Evolutionary conservation across 2,329 filamentous ascomycete genomes (phyloP), one percentile per base, ranked within the genome.

Genomic region (Seiridium cupressi): DNA sequence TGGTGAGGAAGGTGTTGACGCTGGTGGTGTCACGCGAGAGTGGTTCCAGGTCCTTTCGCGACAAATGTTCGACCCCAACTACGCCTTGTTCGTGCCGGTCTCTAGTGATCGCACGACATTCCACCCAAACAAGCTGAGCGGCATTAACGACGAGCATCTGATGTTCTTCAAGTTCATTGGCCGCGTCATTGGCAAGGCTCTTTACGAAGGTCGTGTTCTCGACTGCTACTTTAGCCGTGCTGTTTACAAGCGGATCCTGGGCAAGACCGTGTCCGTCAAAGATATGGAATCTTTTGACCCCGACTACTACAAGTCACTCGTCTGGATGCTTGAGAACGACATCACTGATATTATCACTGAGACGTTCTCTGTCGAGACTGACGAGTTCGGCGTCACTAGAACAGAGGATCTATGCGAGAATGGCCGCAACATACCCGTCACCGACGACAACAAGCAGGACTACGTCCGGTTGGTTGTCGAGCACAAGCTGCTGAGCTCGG

Each of bases 101-200:
- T 97, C 95, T 32, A 96, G 95, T 34, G 95, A 99, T 73, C 90
- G 94, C 58, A 99, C 96, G 1, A 99, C 95, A 0, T 99, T 99
- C 89, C 95, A 99, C 75, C 95, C 96, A 13, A 99, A 97, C 76
- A 92, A 92, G 72, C 85, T 96, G 64, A 98, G 94, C 76, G 88
- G 88, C 49, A 89, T 98, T 84, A 99, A 99, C 73, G 89, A 91
- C 40, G 94, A 99, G 76, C 96, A 99, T 80, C 77, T 98, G 61
- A 88, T 92, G 81, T 99, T 97, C 84, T 99, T 99, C 86, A 98
- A 98, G 74, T 99, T 99, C 77, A 97, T 99, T 70, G 95, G 95
- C 47, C 91, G 95, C 55, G 93, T 99, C 76, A 99, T 99, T 68
- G 96, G 95, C 69, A 99, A 99, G 77, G 95, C 95, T 44, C 83